Conservation (phyloP, 257 asterid species). For the Mitragyna speciosa region DNA sequence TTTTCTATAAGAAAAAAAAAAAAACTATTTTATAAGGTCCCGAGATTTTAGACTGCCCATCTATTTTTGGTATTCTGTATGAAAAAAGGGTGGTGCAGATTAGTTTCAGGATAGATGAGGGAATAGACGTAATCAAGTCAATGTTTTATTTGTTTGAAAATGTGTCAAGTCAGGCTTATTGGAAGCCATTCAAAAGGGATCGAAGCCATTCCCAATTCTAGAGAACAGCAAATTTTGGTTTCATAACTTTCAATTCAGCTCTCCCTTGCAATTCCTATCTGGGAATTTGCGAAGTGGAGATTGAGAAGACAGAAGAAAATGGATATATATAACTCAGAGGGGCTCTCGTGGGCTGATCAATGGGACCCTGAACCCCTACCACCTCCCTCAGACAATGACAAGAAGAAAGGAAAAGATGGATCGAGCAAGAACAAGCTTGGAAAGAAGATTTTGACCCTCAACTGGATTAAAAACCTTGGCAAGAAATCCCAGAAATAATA, state of each 20-base stretch:
- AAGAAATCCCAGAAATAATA: conserved; percentile 44
- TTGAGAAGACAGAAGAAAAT: conserved; percentile 25
- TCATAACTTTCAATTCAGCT: background rate
- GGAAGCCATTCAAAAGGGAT: background rate
- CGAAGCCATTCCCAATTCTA: background rate
- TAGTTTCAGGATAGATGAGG: background rate
- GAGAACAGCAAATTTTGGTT: background rate
- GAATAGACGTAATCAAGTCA: background rate
- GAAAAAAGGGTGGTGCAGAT: background rate
- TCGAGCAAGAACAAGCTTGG: conserved; percentile 34
- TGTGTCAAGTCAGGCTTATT: background rate
- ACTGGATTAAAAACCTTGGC: conserved; percentile 62
- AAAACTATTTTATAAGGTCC: background rate
- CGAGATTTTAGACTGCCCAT: background rate
- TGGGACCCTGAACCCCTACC: conserved; percentile 87
- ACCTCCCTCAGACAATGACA: conserved; percentile 31
- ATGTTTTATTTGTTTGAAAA: background rate
- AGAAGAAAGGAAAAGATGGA: conserved; percentile 37
- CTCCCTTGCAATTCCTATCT: background rate
- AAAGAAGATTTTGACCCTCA: conserved; percentile 51
- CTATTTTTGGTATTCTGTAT: background rate
- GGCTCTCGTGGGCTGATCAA: conserved; percentile 92
- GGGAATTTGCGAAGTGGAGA: background rate
- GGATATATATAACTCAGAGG: conserved; percentile 64
- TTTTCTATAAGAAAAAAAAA: too few species aligned